Base-by-base conservation (phyloP, 2,329 filamentous ascomycete genomes). In the Aspergillus quadricinctus region DNA sequence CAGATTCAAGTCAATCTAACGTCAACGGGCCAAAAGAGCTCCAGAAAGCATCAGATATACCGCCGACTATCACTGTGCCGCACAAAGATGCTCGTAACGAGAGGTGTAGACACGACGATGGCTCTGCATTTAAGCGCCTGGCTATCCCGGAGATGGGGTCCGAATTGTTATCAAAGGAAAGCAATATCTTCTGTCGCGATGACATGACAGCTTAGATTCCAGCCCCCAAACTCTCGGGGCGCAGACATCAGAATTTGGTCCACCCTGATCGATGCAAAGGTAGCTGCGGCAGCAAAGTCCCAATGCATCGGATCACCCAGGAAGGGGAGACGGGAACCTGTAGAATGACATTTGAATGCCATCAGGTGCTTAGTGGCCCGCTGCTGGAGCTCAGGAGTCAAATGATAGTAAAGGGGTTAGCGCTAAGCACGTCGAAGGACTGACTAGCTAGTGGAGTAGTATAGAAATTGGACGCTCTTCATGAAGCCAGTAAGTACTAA, bases 41-140 rank as follows among this genome's bases (percentile, higher is more conserved):
- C 64, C 50, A 66, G 62, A 61, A 55, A 53, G 50, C 49, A 55
- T 62, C 55, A 48, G 61, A 56, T 60, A 61, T 68, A 64, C 63
- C 69, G 70, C 68, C 63, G 59, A 62, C 61, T 58, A 64, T 62
- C 52, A 57, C 66, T 64, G 65, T 68, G 64, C 66, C 65, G 69
- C 69, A 68, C 56, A 57, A 60, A 60, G 60, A 58, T 53, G 61
- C 61, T 64, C 58, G 49, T 57, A 64, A 60, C 59, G 35, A 62
- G 58, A 66, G 64, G 59, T 62, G 60, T 58, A 66, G 64, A 62
- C 61, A 69, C 61, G 61, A 71, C 59, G 64, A 69, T 64, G 62
- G 63, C 56, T 65, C 68, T 71, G 66, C 67, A 67, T 69, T 71
- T 72, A 73, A 73, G 71, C 71, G 71, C 70, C 66, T 65, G 60